phyloP scores from a whole-genome alignment of 345 rosid genomes.

The Sonneratia caseolaris region DNA sequence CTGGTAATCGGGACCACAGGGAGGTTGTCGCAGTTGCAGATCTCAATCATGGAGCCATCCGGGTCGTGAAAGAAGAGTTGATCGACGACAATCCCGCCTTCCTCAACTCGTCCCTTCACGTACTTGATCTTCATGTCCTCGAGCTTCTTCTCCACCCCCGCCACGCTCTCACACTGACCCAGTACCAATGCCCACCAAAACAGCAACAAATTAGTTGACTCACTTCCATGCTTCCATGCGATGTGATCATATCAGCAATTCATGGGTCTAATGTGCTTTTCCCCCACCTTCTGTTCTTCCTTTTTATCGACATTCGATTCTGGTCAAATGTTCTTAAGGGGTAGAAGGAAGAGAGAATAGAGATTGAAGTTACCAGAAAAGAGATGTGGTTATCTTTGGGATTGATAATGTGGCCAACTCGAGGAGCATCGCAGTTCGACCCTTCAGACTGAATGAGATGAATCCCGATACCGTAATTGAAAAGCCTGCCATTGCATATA shows the following conservation, averaged over 20 bases:
- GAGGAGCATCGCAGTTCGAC: conserved; percentile 23
- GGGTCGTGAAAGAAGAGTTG: conserved; percentile 62
- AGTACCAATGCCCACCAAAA: background rate
- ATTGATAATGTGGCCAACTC: conserved; percentile 38
- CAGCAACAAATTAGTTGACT: background rate
- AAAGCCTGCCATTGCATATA: conserved; percentile 37
- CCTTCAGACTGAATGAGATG: conserved; percentile 53
- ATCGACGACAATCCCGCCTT: conserved; percentile 36
- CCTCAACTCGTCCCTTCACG: conserved; percentile 30
- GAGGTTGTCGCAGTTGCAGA: conserved; percentile 47
- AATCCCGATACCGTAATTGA: conserved; percentile 55
- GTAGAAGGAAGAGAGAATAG: background rate
- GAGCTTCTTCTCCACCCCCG: conserved; percentile 37
- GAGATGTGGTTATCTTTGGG: conserved; percentile 71
- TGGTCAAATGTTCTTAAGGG: too few species aligned
- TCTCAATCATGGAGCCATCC: conserved; percentile 50
- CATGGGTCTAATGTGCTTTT: background rate
- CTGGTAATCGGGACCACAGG: conserved; percentile 31
- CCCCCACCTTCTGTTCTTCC: too few species aligned
- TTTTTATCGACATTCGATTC: background rate
- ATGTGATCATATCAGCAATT: background rate
- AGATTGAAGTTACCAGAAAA: conserved; percentile 37
- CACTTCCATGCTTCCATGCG: background rate
- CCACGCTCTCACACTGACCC: conserved; percentile 46
- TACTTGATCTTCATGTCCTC: conserved; percentile 36